Conservation (phyloP, 176 grass and related monocot genomes). For the Stipa capillata region DNA sequence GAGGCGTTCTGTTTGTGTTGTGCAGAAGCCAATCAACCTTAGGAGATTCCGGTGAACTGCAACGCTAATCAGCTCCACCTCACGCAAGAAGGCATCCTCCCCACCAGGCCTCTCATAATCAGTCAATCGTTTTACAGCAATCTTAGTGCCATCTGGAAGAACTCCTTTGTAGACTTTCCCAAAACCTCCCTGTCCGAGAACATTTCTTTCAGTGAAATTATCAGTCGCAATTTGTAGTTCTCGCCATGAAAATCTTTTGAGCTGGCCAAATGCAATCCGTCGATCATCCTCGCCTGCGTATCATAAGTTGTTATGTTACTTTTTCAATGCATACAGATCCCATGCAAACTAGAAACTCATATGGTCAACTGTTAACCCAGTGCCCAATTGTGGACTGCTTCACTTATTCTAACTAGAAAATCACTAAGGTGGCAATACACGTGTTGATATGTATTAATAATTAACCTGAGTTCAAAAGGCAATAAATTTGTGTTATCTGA, state of each 20-base stretch:
- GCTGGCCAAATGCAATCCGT: constrained; percentile 74
- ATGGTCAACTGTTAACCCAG: not conserved
- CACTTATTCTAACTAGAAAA: not conserved
- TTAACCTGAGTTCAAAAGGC: not conserved
- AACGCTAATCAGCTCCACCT: constrained; percentile 83
- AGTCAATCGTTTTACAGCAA: constrained; percentile 83
- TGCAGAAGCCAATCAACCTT: constrained; percentile 78
- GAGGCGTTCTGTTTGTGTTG: constrained; percentile 60
- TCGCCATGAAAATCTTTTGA: constrained; percentile 81
- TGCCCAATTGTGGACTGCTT: not conserved
- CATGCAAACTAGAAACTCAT: not conserved
- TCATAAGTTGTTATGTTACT: constrained; percentile 9
- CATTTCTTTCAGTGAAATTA: constrained; percentile 70
- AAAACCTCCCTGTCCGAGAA: constrained; percentile 92
- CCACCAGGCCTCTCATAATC: constrained; percentile 79
- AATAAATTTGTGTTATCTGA: not conserved
- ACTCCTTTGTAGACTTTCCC: constrained; percentile 90
- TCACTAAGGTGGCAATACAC: not conserved
- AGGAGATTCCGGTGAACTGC: constrained; percentile 87
- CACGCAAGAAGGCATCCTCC: constrained; percentile 73
- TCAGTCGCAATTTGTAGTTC: constrained; percentile 81
- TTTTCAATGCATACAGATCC: not conserved
- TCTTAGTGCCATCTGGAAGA: constrained; percentile 74
- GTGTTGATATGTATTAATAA: not conserved
- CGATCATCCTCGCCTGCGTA: constrained; percentile 68